Evolutionary conservation across 108 stramenopile genomes (phyloP).

Genomic region (Pseudonitzschia pungens): DNA sequence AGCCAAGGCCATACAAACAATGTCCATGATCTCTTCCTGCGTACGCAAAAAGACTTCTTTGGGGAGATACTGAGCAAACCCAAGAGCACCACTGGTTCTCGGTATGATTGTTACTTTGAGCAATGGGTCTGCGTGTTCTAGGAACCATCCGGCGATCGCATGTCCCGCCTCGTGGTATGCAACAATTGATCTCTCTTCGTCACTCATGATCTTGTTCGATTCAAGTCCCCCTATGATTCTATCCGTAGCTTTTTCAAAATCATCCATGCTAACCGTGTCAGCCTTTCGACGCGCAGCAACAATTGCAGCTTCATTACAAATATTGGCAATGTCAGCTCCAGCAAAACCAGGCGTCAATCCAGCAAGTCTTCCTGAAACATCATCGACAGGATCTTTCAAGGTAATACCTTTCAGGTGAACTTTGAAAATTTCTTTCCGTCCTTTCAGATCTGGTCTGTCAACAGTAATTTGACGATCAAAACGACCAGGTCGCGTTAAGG

Average conservation of each 20-base stretch:
- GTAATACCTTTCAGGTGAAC: conserved; percentile 80
- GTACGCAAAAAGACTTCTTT: conserved; percentile 88
- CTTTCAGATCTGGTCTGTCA: conserved; percentile 82
- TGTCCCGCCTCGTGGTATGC: conserved; percentile 94
- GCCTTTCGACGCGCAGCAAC: conserved; percentile 69
- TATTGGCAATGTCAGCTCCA: conserved; percentile 90
- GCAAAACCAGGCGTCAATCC: conserved; percentile 89
- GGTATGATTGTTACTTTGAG: conserved; percentile 94
- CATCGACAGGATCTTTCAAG: conserved; percentile 65
- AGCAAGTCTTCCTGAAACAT: conserved; percentile 58
- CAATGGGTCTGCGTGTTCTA: conserved; percentile 77
- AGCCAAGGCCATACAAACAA: conserved; percentile 91
- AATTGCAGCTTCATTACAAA: conserved; percentile 93
- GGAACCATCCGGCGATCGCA: conserved; percentile 79
- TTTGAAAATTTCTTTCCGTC: conserved; percentile 79
- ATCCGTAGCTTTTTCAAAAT: conserved; percentile 93
- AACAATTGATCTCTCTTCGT: conserved; percentile 61
- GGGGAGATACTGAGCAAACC: conserved; percentile 91
- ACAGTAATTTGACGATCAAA: conserved; percentile 93
- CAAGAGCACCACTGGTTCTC: conserved; percentile 82
- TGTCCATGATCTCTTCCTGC: conserved; percentile 63
- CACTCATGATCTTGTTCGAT: conserved; percentile 68
- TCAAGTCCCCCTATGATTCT: conserved; percentile 90
- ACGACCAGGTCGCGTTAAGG: conserved; percentile 89
- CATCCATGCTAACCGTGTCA: conserved; percentile 61